Evolutionary conservation across 1,139 yeast species (phyloP).

Genomic region (Lodderomyces margitis): DNA sequence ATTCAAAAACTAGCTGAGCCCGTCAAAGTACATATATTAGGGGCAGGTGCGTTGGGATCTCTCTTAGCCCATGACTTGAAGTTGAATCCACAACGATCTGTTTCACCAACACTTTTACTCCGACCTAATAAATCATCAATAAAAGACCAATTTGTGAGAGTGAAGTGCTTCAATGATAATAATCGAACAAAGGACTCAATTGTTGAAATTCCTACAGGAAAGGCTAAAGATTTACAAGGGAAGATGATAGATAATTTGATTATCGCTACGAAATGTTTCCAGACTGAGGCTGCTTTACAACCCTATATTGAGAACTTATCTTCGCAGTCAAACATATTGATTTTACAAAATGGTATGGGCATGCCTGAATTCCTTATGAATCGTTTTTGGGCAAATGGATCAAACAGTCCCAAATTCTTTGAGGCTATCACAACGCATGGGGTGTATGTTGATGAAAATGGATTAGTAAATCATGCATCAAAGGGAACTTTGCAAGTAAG

Average conservation of each 20-base stretch:
- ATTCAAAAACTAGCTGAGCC: constrained; percentile 10
- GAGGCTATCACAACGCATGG: constrained; percentile 87
- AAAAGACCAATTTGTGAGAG: background rate
- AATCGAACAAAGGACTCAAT: background rate
- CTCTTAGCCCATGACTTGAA: constrained; percentile 39
- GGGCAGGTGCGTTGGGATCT: constrained; percentile 47
- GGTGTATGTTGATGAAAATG: constrained; percentile 48
- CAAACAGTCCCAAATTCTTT: constrained; percentile 53
- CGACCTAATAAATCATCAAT: constrained; percentile 4
- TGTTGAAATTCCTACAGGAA: background rate
- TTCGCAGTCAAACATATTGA: constrained; percentile 50
- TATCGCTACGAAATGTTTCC: constrained; percentile 64
- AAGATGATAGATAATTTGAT: constrained; percentile 49
- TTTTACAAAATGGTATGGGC: constrained; percentile 83
- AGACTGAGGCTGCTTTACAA: constrained; percentile 45
- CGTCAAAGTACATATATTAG: constrained; percentile 29
- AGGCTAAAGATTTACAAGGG: background rate
- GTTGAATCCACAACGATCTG: constrained; percentile 22
- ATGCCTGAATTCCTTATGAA: constrained; percentile 52
- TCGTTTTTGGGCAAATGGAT: constrained; percentile 21
- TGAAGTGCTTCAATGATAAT: background rate
- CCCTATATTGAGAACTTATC: constrained; percentile 42
- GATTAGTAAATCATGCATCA: constrained; percentile 65
- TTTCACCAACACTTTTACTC: constrained; percentile 7
- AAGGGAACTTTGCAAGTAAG: constrained; percentile 54